Conservation (phyloP, 371 early-diverging fungal genomes). For the Entomophthora muscae region DNA sequence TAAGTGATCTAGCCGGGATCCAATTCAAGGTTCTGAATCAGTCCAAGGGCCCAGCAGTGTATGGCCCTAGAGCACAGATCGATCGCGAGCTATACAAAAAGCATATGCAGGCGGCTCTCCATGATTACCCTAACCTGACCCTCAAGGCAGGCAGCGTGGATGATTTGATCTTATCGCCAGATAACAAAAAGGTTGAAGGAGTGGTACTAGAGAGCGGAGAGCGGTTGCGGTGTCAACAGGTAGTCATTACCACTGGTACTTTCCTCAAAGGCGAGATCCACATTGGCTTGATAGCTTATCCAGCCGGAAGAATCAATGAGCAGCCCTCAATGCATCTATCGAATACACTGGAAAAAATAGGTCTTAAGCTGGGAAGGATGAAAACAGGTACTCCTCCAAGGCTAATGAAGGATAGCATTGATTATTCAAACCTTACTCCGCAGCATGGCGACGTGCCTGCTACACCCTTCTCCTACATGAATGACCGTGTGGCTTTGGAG, state of each 20-base stretch:
- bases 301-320: constrained; percentile 62
- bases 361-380: constrained; percentile 52
- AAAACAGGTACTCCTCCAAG: constrained; percentile 79
- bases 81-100: constrained; percentile 62
- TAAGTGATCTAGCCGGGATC: constrained; percentile 64
- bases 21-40: constrained; percentile 72
- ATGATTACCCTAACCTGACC: constrained; percentile 46
- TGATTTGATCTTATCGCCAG: constrained; percentile 39
- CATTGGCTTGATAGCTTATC: constrained; percentile 50
- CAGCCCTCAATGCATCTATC: constrained; percentile 58
- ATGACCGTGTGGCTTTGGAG: constrained; percentile 37
- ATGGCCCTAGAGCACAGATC: constrained; percentile 72
- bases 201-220: constrained; percentile 33
- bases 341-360: constrained; percentile 48
- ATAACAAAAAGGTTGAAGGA: constrained; percentile 9
- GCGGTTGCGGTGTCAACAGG: constrained; percentile 41
- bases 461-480: constrained; percentile 58
- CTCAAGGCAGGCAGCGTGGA: constrained; percentile 51
- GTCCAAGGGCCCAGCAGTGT: constrained; percentile 75
- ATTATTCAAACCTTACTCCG: constrained; percentile 35
- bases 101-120: constrained; percentile 42
- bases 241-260: constrained; percentile 72
- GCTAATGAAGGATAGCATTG: constrained; percentile 51
- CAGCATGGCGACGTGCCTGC: constrained; percentile 62
- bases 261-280: constrained; percentile 74